These are phyloP conservation scores for Fragilariopsis cylindrus DNA, from an alignment of 108 stramenopile genomes.

Conservation along the genomic window DNA sequence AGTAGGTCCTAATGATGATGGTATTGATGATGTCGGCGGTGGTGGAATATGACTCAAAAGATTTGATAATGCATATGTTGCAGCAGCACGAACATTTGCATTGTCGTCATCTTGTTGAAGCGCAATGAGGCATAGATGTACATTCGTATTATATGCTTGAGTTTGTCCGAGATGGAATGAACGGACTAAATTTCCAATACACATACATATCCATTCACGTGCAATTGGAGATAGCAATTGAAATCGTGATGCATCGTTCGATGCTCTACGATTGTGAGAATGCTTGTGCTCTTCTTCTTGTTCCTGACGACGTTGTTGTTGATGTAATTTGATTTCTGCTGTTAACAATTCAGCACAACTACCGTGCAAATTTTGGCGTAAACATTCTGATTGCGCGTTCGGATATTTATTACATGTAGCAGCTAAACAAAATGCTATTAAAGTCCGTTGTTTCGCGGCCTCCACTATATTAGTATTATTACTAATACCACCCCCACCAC, in stretches of 20 bases:
- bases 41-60: slow-evolving; percentile 43
- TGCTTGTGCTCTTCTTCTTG: slow-evolving; percentile 25
- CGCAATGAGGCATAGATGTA: slow-evolving; percentile 67
- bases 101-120: slow-evolving; percentile 57
- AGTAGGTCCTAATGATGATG: background rate
- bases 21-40: slow-evolving; percentile 8
- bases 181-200: slow-evolving; percentile 77
- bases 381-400: slow-evolving; percentile 84
- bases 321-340: slow-evolving; percentile 37
- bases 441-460: slow-evolving; percentile 74
- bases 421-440: slow-evolving; percentile 91
- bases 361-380: slow-evolving; percentile 78
- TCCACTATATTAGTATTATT: slow-evolving; percentile 24
- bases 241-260: slow-evolving; percentile 9
- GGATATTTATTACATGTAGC: slow-evolving; percentile 74
- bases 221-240: slow-evolving; percentile 43
- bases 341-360: slow-evolving; percentile 60
- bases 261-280: slow-evolving; percentile 6
- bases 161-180: slow-evolving; percentile 62
- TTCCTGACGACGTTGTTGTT: slow-evolving; percentile 16
- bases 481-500: slow-evolving; percentile 1
- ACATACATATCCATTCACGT: slow-evolving; percentile 87
- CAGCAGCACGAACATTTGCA: slow-evolving; percentile 80
- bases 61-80: slow-evolving; percentile 87
- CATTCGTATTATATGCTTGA: slow-evolving; percentile 55